These are phyloP conservation scores for Kluyveromyces siamensis DNA, from an alignment of 805 yeast species.

Conservation along the genomic window DNA sequence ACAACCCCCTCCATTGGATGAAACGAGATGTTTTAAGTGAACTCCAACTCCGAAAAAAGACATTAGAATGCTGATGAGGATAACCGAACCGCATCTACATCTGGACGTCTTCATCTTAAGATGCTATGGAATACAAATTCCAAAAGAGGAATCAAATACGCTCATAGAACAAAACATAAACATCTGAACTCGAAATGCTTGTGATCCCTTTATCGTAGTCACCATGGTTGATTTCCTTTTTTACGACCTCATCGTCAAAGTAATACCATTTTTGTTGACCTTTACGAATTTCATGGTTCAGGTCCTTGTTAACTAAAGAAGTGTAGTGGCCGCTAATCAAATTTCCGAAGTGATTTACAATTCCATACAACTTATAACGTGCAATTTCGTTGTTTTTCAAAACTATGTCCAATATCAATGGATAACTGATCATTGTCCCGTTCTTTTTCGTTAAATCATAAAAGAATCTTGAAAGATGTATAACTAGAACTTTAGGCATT, in stretches of 20 bases:
- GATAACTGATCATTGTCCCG: conserved; percentile 44
- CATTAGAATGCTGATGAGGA: too few species aligned
- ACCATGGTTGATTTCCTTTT: conserved; percentile 39
- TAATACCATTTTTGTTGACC: conserved; percentile 52
- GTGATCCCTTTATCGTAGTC: conserved; percentile 31
- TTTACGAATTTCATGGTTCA: conserved; percentile 27
- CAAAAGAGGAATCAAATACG: conserved; percentile 9
- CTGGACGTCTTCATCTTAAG: neutral
- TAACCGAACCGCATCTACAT: too few species aligned
- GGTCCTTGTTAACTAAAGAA: conserved; percentile 45
- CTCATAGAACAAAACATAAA: conserved; percentile 63
- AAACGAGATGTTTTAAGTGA: too few species aligned
- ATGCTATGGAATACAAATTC: too few species aligned
- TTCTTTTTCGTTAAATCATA: conserved; percentile 47
- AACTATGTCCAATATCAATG: conserved; percentile 42
- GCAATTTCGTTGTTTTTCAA: conserved; percentile 28
- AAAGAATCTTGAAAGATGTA: conserved; percentile 76
- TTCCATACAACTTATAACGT: conserved; percentile 48
- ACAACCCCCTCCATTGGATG: too few species aligned
- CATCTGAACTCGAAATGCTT: conserved; percentile 45
- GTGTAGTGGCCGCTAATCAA: conserved; percentile 73
- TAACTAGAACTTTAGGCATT: conserved; percentile 68
- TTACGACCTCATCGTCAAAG: conserved; percentile 63
- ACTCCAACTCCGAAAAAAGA: too few species aligned
- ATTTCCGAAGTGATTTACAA: conserved; percentile 65